Evolutionary conservation across 78 protist genomes (phyloP), one percentile per base, ranked within the genome.

Genomic region (Anaeramoeba ignava): DNA sequence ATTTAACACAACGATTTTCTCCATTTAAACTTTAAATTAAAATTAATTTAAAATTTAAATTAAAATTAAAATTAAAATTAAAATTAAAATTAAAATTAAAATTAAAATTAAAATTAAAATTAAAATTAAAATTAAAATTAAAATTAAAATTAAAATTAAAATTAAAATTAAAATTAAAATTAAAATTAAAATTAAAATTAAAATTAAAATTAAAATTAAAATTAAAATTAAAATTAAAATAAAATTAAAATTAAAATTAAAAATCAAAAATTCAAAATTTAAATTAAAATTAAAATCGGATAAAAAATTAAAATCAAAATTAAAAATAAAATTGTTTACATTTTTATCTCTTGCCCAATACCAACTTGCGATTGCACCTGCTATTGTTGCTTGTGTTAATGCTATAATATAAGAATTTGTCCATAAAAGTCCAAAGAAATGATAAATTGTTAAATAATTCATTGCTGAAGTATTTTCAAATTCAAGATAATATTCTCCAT

Each of bases 361-460:
- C 94, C 94, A 93, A 34, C 42, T 33, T 17, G 92, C 86, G 36
- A 92, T 84, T 2, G 92, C 90, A 17, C 90, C 91, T n/a, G 94
- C 92, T 33, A 93, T 81, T 2, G 89, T 87, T 34, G 80, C 27
- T 78, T 91, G 82, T 82, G 85, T 84, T n/a, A 92, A 40, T 33
- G 96, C 93, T 1, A 54, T 36, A 33, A 93, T 39, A 84, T 90
- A 87, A 31, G 87, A 86, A 34, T 78, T 34, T 0, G 92, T 91
- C 93, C 93, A 89, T 33, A 93, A 81, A n/a, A 89, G 78, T 38
- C 96, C 96, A 78, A 93, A 89, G 42, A 91, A 78, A 82, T 93
- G 92, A 39, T 89, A 89, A 38, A 31, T 39, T 73, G 82, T 33
- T 42, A 88, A 17, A 78, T 8, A 0, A 54, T 38, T 3, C 34